phyloP scores from a whole-genome alignment of 2,329 filamentous ascomycete species.

The Stemphylium vesicarium region DNA sequence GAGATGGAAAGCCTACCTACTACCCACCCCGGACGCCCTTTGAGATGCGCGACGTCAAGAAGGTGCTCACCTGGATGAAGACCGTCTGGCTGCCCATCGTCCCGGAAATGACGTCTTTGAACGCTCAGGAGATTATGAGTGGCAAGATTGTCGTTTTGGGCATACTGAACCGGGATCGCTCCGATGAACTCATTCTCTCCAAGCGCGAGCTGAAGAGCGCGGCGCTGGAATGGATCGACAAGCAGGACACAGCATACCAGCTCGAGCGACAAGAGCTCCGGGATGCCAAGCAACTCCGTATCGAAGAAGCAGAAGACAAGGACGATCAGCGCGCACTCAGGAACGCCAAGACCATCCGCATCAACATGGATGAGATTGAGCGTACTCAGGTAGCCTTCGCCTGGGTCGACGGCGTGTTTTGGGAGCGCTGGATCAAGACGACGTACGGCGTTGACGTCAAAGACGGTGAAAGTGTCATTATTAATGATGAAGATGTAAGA shows the following conservation, averaged over 20 bases:
- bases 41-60: slow-evolving; percentile 87
- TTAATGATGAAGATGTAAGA: slow-evolving; percentile 97
- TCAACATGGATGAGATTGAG: slow-evolving; percentile 87
- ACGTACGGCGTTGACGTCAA: slow-evolving; percentile 89
- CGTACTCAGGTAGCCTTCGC: slow-evolving; percentile 92
- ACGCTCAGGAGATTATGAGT: slow-evolving; percentile 94
- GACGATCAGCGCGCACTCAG: slow-evolving; percentile 86
- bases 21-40: slow-evolving; percentile 85
- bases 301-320: slow-evolving; percentile 94
- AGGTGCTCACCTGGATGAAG: slow-evolving; percentile 90
- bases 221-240: slow-evolving; percentile 97
- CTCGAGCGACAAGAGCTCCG: slow-evolving; percentile 91
- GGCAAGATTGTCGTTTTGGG: slow-evolving; percentile 93
- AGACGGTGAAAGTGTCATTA: slow-evolving; percentile 89
- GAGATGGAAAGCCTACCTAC: slow-evolving; percentile 88
- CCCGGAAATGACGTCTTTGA: slow-evolving; percentile 87
- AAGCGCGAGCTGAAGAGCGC: slow-evolving; percentile 94
- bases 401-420: slow-evolving; percentile 96
- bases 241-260: slow-evolving; percentile 89
- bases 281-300: slow-evolving; percentile 91
- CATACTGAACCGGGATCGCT: slow-evolving; percentile 79
- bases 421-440: slow-evolving; percentile 95
- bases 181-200: slow-evolving; percentile 77
- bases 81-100: slow-evolving; percentile 96
- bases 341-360: slow-evolving; percentile 86